Conservation (phyloP, 2,329 filamentous ascomycete species). For the Knufia fluminis region DNA sequence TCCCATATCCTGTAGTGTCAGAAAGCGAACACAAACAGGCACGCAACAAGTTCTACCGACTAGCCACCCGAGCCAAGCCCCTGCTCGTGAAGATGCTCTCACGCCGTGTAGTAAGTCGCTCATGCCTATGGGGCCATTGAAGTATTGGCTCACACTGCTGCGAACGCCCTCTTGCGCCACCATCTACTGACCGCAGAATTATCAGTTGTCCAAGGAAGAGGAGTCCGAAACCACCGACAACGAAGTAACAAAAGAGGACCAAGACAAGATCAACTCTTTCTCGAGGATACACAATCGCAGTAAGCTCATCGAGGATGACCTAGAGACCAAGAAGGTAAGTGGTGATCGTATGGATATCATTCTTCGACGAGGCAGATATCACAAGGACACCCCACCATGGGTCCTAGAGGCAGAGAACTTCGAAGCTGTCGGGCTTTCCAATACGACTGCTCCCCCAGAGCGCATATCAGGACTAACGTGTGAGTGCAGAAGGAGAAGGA, state of each 20-base stretch:
- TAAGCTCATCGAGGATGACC: constrained; percentile 64
- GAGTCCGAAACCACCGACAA: constrained; percentile 70
- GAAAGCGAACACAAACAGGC: too few species aligned
- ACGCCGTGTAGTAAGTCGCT: constrained; percentile 8
- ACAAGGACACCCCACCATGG: too few species aligned
- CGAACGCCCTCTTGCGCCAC: not conserved
- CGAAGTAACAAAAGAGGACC: constrained; percentile 90
- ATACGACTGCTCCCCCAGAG: too few species aligned
- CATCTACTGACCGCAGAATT: not conserved
- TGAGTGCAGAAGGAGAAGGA: constrained; percentile 96
- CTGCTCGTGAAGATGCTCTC: constrained; percentile 8
- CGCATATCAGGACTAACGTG: too few species aligned
- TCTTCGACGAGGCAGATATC: too few species aligned
- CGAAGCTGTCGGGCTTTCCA: too few species aligned
- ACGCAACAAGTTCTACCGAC: too few species aligned
- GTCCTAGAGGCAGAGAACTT: too few species aligned
- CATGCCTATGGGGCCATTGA: too few species aligned
- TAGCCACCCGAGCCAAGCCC: not conserved
- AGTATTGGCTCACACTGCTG: not conserved
- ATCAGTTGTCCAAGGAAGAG: constrained; percentile 84
- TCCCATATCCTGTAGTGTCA: too few species aligned
- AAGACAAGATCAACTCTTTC: constrained; percentile 98
- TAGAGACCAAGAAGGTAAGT: constrained; percentile 68
- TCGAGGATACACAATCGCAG: constrained; percentile 87
- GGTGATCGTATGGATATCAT: too few species aligned